Evolutionary conservation across 2,329 filamentous ascomycete genomes (phyloP).

Genomic region (Neoascochyta sp.): DNA sequence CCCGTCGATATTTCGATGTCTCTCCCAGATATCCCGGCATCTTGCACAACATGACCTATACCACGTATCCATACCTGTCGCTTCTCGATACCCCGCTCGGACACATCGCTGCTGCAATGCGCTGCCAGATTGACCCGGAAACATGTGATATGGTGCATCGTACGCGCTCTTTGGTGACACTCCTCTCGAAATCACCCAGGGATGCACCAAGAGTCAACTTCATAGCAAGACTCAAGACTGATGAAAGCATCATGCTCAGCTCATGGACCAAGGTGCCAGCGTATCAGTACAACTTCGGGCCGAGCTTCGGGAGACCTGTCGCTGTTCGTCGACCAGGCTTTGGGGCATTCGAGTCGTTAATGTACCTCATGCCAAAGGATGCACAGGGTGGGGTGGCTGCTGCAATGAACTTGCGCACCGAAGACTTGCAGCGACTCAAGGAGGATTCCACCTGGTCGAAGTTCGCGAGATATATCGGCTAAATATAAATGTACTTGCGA

Average conservation of each 20-base stretch:
- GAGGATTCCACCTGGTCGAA: too few species aligned
- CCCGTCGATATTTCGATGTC: conserved; percentile 44
- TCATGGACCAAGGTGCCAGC: conserved; percentile 52
- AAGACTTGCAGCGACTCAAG: too few species aligned
- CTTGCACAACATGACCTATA: conserved; percentile 47
- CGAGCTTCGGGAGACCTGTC: conserved; percentile 47
- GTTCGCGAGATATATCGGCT: too few species aligned
- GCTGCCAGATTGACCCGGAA: conserved; percentile 38
- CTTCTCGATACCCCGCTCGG: conserved; percentile 31
- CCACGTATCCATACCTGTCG: conserved; percentile 27
- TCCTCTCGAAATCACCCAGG: conserved; percentile 34
- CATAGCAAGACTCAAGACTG: conserved; percentile 13
- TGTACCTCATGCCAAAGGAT: conserved; percentile 43
- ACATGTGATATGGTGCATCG: conserved; percentile 31
- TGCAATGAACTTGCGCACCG: conserved; percentile 46
- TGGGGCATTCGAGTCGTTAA: conserved; percentile 45
- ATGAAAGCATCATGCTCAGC: conserved; percentile 50
- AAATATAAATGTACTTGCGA: too few species aligned
- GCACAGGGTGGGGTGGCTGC: conserved; percentile 45
- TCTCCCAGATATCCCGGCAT: conserved; percentile 49
- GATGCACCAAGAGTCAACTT: conserved; percentile 35
- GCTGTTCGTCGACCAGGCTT: conserved; percentile 50
- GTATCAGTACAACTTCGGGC: conserved; percentile 48
- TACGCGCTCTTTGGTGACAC: conserved; percentile 44
- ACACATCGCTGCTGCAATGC: conserved; percentile 39